Conservation (phyloP, 805 yeast genomes). For the Kuraishia capsulata region DNA sequence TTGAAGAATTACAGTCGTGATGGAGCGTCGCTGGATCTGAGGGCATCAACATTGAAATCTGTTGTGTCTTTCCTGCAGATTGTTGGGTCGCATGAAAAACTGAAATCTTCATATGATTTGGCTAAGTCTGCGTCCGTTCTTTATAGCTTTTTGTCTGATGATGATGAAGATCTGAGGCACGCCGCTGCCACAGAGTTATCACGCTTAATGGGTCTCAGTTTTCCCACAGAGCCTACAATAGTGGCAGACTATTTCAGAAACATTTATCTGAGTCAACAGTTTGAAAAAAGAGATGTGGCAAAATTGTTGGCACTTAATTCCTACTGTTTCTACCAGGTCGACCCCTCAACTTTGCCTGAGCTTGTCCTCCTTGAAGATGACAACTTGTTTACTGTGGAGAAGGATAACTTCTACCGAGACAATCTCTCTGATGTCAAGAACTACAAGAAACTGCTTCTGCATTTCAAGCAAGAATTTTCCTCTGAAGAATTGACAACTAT, state of each 20-base stretch:
- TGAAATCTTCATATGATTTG: constrained; percentile 4
- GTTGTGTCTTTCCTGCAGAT: constrained; percentile 20
- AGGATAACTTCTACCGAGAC: constrained; percentile 57
- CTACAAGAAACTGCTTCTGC: neutral
- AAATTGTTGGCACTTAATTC: neutral
- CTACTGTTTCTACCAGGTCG: constrained; percentile 5
- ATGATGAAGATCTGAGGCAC: constrained; percentile 52
- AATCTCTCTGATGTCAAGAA: constrained; percentile 16
- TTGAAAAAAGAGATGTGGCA: neutral
- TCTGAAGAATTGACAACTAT: too few relatives aligned
- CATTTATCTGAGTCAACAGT: neutral
- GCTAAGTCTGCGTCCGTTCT: constrained; percentile 6
- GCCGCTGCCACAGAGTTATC: constrained; percentile 34
- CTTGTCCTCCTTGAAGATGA: constrained; percentile 15
- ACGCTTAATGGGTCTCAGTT: constrained; percentile 13
- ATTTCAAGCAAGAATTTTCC: too few relatives aligned
- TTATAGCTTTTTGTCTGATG: constrained; percentile 45
- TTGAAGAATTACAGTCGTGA: constrained; percentile 7
- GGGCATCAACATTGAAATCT: constrained; percentile 38
- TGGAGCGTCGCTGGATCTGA: constrained; percentile 29
- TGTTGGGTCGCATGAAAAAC: neutral
- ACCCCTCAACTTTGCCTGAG: constrained; percentile 7
- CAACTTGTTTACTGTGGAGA: constrained; percentile 57
- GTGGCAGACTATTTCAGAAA: constrained; percentile 17
- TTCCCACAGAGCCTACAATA: constrained; percentile 21